Percentiles rank a stretch among this genome's conserved stretches.
Conservation (phyloP, 371 early-diverging fungal genomes). For the Chytridium lagenaria region DNA sequence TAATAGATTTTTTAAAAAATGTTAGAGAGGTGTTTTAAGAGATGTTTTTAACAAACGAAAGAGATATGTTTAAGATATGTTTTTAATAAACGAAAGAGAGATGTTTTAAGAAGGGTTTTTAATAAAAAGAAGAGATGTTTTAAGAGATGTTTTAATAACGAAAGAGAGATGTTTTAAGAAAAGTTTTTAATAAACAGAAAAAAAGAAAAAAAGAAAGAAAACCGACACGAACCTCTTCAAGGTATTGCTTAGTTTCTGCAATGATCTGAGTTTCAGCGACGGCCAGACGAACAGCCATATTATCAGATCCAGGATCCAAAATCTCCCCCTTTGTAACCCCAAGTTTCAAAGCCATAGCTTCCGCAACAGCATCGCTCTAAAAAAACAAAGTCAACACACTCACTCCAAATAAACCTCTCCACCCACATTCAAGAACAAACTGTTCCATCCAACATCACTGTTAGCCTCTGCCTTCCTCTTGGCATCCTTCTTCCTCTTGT, state of each 20-base stretch:
- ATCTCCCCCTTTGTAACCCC: slow-evolving; percentile 87
- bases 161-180: too few relatives aligned
- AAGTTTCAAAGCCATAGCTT: slow-evolving; percentile 90
- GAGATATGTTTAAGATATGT: slow-evolving; percentile 8
- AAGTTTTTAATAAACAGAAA: too few relatives aligned
- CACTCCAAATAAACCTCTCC: slow-evolving; percentile 33
- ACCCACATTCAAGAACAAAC: slow-evolving; percentile 87
- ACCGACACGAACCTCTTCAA: slow-evolving; percentile 62
- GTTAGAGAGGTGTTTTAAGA: too few relatives aligned
- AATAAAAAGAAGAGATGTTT: too few relatives aligned
- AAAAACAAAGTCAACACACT: not conserved
- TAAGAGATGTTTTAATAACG: too few relatives aligned
- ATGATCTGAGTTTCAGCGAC: slow-evolving; percentile 96
- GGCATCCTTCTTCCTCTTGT: slow-evolving; percentile 82
- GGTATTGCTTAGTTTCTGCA: slow-evolving; percentile 88
- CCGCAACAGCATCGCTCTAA: slow-evolving; percentile 88
- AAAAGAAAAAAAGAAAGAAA: not conserved
- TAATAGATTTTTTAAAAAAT: too few relatives aligned
- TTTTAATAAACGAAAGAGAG: too few relatives aligned
- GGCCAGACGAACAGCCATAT: slow-evolving; percentile 92
- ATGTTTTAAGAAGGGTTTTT: too few relatives aligned
- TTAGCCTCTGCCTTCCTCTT: slow-evolving; percentile 77
- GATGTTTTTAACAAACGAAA: too few relatives aligned
- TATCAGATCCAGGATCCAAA: slow-evolving; percentile 81
- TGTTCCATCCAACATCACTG: slow-evolving; percentile 94